These are phyloP conservation scores for Cyathus striatus DNA, from an alignment of 768 basidiomycete genomes.

Conservation along the genomic window DNA sequence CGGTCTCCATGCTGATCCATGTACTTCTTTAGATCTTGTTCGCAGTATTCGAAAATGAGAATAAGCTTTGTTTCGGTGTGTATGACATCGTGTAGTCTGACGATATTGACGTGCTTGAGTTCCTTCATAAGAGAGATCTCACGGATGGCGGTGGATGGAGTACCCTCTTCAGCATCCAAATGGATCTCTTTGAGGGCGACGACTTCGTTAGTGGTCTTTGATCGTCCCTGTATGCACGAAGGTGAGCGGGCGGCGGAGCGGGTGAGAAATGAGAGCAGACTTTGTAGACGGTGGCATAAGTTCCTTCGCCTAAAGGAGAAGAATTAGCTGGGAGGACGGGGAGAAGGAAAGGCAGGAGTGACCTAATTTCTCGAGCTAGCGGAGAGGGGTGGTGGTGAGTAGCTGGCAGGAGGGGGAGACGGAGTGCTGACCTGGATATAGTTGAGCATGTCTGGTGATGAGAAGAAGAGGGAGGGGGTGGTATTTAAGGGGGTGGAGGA, in stretches of 20 bases:
- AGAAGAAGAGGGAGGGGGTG: not conserved
- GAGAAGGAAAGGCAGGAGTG: not conserved
- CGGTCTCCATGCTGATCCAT: conserved; percentile 98
- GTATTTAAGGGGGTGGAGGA: not conserved
- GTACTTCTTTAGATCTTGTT: conserved; percentile 97
- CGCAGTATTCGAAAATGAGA: conserved; percentile 97
- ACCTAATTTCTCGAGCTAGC: conserved; percentile 72
- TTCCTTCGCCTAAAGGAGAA: conserved; percentile 79
- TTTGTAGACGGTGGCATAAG: conserved; percentile 98
- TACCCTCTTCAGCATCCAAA: conserved; percentile 98
- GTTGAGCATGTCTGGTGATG: conserved; percentile 17
- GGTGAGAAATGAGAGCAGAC: conserved; percentile 29
- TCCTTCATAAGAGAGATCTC: conserved; percentile 99
- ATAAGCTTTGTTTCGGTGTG: conserved; percentile 98
- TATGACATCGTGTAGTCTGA: conserved; percentile 96
- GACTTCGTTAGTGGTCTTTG: conserved; percentile 96
- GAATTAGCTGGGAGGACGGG: conserved; percentile 32
- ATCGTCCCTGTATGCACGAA: conserved; percentile 63
- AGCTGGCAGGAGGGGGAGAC: conserved; percentile 1
- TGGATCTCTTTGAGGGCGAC: conserved; percentile 99
- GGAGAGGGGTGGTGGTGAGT: too few relatives aligned
- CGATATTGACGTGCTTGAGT: conserved; percentile 97
- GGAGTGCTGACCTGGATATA: conserved; percentile 44
- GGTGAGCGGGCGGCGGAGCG: not conserved
- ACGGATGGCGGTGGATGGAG: conserved; percentile 96